Evolutionary conservation across 257 asterid genomes (phyloP).

Genomic region (Solanum sitiens): DNA sequence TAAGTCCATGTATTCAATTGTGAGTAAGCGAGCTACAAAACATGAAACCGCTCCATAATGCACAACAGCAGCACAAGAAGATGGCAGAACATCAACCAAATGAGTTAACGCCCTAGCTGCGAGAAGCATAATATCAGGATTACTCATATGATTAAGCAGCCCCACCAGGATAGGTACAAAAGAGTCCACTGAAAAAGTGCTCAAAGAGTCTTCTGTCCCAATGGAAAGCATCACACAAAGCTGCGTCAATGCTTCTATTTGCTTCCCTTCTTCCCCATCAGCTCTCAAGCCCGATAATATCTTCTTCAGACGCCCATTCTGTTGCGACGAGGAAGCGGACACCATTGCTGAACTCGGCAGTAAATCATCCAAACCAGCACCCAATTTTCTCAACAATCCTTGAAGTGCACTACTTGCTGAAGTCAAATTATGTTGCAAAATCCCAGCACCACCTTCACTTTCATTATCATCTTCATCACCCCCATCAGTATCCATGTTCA

Average conservation of each 20-base stretch:
- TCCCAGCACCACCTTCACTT: slow-evolving; percentile 79
- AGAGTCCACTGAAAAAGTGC: slow-evolving; percentile 91
- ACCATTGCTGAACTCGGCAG: slow-evolving; percentile 75
- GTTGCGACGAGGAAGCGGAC: slow-evolving; percentile 65
- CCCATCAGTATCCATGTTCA: slow-evolving; percentile 40
- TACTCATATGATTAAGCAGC: slow-evolving; percentile 74
- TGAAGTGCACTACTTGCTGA: slow-evolving; percentile 94
- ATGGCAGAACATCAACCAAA: slow-evolving; percentile 91
- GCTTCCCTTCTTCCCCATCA: slow-evolving; percentile 97
- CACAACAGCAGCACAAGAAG: slow-evolving; percentile 90
- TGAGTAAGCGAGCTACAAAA: slow-evolving; percentile 80
- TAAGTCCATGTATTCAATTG: slow-evolving; percentile 96
- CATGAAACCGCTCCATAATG: slow-evolving; percentile 93
- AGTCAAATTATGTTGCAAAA: slow-evolving; percentile 73
- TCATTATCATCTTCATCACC: slow-evolving; percentile 68
- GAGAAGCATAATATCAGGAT: slow-evolving; percentile 88
- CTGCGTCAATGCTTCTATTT: slow-evolving; percentile 89
- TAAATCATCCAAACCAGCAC: slow-evolving; percentile 92
- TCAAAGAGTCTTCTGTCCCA: slow-evolving; percentile 91
- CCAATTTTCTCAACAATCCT: slow-evolving; percentile 78
- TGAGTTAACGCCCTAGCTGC: slow-evolving; percentile 96
- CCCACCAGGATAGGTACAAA: slow-evolving; percentile 98
- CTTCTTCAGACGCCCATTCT: slow-evolving; percentile 84
- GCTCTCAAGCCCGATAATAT: slow-evolving; percentile 84
- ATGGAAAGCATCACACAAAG: slow-evolving; percentile 90